A percentile compares a stretch with the other conserved stretches of the same genome.
Evolutionary conservation across 1,139 yeast species (phyloP).

Genomic region (Kluyveromyces sp.): DNA sequence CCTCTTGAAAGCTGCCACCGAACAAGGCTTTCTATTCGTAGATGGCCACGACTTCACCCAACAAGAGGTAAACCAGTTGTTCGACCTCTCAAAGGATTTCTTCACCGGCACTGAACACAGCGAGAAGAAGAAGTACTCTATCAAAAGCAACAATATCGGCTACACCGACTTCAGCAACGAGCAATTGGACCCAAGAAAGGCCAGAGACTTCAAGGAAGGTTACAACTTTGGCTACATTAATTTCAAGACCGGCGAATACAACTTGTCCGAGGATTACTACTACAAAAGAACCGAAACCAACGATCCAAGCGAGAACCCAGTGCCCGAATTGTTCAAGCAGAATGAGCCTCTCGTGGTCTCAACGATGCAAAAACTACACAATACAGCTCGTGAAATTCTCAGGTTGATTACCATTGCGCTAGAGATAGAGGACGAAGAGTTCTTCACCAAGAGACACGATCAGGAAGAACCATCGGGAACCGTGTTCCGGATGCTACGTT

Average conservation of each 20-base stretch:
- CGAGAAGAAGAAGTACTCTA: slow-evolving; percentile 41
- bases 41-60: slow-evolving; percentile 43
- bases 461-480: slow-evolving; percentile 47
- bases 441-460: slow-evolving; percentile 54
- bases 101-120: slow-evolving; percentile 42
- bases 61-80: slow-evolving; percentile 48
- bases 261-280: slow-evolving; percentile 7
- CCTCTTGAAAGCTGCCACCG: slow-evolving; percentile 55
- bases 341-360: slow-evolving; percentile 32
- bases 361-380: slow-evolving; percentile 37
- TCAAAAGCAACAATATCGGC: slow-evolving; percentile 50
- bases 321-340: slow-evolving; percentile 40
- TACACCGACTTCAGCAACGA: slow-evolving; percentile 56
- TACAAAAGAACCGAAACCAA: slow-evolving; percentile 1
- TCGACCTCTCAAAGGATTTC: slow-evolving; percentile 46
- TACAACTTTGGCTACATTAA: slow-evolving; percentile 29
- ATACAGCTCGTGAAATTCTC: slow-evolving; percentile 31
- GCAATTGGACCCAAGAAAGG: slow-evolving; percentile 45
- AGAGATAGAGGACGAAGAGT: slow-evolving; percentile 48
- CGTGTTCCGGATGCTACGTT: slow-evolving; percentile 60
- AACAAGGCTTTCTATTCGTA: slow-evolving; percentile 52
- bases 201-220: slow-evolving; percentile 35
- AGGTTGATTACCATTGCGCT: slow-evolving; percentile 53
- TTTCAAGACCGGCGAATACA: slow-evolving; percentile 29
- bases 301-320: slow-evolving; percentile 10